Conservation (phyloP, 208 protist genomes). For the Leishmania amazonensis region DNA sequence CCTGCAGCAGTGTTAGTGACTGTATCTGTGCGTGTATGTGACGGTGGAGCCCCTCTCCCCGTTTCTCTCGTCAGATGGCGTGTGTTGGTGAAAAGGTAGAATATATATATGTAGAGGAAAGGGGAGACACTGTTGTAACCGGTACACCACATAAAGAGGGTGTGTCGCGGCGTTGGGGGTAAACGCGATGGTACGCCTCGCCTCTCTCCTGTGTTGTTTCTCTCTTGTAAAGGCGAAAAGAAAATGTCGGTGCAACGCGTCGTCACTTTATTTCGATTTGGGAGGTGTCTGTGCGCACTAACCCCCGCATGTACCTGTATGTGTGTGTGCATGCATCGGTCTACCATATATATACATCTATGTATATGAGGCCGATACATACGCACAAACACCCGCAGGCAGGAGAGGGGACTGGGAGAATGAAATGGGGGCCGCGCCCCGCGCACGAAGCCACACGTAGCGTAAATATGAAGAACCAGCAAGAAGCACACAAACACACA, state of each 20-base stretch:
- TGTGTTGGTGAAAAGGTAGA: neutral
- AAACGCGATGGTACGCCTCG: neutral
- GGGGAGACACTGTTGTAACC: neutral
- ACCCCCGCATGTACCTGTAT: neutral
- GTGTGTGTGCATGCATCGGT: neutral
- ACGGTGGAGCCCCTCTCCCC: neutral
- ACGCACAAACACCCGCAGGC: neutral
- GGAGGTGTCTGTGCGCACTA: neutral
- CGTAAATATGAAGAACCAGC: neutral
- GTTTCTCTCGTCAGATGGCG: neutral
- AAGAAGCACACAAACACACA: neutral
- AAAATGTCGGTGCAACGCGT: neutral
- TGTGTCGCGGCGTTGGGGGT: neutral
- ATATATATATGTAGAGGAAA: neutral
- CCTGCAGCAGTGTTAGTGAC: neutral
- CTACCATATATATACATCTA: neutral
- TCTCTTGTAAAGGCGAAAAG: neutral
- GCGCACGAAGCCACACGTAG: neutral
- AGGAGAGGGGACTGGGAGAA: neutral
- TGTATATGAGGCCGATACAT: neutral
- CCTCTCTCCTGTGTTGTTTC: neutral
- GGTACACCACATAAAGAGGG: neutral
- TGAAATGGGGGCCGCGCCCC: neutral
- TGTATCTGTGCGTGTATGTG: neutral
- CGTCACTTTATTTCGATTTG: neutral